These are phyloP conservation scores for Agrocybe chaxingu DNA, from an alignment of 768 basidiomycete genomes.

Conservation along the genomic window DNA sequence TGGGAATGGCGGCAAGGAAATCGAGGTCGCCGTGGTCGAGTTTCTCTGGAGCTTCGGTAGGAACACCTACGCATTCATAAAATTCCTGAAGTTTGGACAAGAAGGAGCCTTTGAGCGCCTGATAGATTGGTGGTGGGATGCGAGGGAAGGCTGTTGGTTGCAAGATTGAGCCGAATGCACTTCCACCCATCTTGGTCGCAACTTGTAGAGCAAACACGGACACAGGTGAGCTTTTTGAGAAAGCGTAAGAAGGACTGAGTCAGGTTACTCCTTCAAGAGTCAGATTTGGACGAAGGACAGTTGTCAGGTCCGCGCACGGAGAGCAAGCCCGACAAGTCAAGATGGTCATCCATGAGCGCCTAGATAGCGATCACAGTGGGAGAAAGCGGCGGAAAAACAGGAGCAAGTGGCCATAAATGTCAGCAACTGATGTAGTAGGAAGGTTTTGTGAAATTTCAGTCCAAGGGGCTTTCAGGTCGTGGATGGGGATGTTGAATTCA, in stretches of 20 bases:
- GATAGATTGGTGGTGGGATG: slow-evolving; percentile 54
- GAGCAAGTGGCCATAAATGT: too few species aligned
- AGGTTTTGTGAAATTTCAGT: too few species aligned
- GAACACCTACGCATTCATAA: slow-evolving; percentile 51
- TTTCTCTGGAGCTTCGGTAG: slow-evolving; percentile 66
- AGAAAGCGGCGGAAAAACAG: too few species aligned
- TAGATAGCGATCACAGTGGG: too few species aligned
- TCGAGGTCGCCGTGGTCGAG: slow-evolving; percentile 67
- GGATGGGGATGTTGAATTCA: too few species aligned
- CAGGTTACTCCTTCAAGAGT: too few species aligned
- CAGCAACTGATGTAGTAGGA: too few species aligned
- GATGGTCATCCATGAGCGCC: too few species aligned
- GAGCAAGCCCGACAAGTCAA: too few species aligned
- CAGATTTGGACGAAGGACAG: too few species aligned
- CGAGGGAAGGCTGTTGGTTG: slow-evolving; percentile 53
- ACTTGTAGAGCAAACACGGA: background rate
- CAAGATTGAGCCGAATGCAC: slow-evolving; percentile 52
- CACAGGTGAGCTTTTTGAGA: background rate
- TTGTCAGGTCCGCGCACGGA: too few species aligned
- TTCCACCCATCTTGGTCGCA: slow-evolving; percentile 57
- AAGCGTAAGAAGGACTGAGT: background rate
- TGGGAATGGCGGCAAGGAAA: slow-evolving; percentile 55
- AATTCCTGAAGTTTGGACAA: slow-evolving; percentile 37
- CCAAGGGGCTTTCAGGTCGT: too few species aligned
- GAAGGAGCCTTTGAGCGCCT: slow-evolving; percentile 44